Evolutionary conservation across 331 rosid species (phyloP), one percentile per base, ranked within the genome.

Genomic region (Acacia concinna): DNA sequence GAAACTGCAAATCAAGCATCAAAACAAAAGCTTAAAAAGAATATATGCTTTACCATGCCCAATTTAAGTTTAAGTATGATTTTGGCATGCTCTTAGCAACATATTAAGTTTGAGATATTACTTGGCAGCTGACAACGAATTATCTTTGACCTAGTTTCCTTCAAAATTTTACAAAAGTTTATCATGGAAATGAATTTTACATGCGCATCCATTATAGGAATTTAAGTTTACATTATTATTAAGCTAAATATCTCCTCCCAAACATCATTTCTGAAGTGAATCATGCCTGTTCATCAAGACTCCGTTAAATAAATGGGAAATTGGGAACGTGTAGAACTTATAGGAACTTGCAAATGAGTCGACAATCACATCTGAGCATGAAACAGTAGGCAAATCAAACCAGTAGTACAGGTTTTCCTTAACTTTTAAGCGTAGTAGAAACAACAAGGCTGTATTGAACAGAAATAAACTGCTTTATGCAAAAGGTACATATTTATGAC

Each of bases 401-500:
- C 37, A 12, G 67, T 13, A 14, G 4, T 27, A 27, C 35, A 28
- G 35, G 5, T 60, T 60, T 17, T 25, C 5, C 20, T 60, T 13
- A 28, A 60, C 67, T 13, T 60, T 60, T 13, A 6, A 13, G 37
- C 67, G 5, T 28, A 27, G n/a, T 28, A 27, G 65, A 27, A 60
- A 60, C n/a, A 60, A 28, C 11, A 25, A 10, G 65, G 60, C 35
- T 23, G 12, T 46, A 23, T 12, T 47, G 18, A 17, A 51, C 43
- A 69, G 20, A 56, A 65, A 28, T 54, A 75, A 52, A 52, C 54
- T 37, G 43, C 31, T 69, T 41, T 51, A 75, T 69, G 71, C 44
- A 75, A 44, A 75, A 73, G 37, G 23, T 62, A 52, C 43, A 37
- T 27, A 28, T 77, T 63, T 71, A 67, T 28, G 27, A 56, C 63